These are phyloP conservation scores for Glycine soja DNA, from an alignment of 306 rosid genomes.

Conservation along the genomic window DNA sequence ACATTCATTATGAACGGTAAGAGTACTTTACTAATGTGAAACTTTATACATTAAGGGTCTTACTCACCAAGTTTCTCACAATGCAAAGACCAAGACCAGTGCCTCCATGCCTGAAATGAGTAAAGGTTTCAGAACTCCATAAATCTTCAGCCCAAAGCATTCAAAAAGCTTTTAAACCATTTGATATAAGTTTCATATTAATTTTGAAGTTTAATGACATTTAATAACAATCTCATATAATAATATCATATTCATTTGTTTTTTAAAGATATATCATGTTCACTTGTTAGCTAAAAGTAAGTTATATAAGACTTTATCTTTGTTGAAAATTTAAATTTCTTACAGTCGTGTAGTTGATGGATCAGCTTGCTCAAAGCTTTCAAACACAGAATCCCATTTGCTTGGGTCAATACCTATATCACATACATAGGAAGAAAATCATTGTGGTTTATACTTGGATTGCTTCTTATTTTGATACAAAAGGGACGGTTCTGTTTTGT, in stretches of 20 bases:
- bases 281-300: slow-evolving; percentile 6
- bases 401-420: slow-evolving; percentile 84
- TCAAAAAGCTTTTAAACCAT: slow-evolving; percentile 36
- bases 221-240: slow-evolving; percentile 24
- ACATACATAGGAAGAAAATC: slow-evolving; percentile 26
- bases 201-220: slow-evolving; percentile 1
- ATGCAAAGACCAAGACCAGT: slow-evolving; percentile 99
- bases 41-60: slow-evolving; percentile 7
- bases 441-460: neutral
- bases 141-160: slow-evolving; percentile 23
- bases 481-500: slow-evolving; percentile 20
- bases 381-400: slow-evolving; percentile 98
- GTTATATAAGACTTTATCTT: neutral
- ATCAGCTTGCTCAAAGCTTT: slow-evolving; percentile 99
- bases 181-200: slow-evolving; percentile 21
- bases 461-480: neutral
- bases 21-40: slow-evolving; percentile 41
- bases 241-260: slow-evolving; percentile 5
- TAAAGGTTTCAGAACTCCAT: slow-evolving; percentile 21
- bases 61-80: slow-evolving; percentile 91
- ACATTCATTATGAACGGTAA: slow-evolving; percentile 17
- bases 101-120: slow-evolving; percentile 93
- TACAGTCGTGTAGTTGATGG: slow-evolving; percentile 97
- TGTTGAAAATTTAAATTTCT: slow-evolving; percentile 47
- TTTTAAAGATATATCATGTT: neutral